Conservation (phyloP, 2,329 filamentous ascomycete species). For the Cladorrhinum sp. region DNA sequence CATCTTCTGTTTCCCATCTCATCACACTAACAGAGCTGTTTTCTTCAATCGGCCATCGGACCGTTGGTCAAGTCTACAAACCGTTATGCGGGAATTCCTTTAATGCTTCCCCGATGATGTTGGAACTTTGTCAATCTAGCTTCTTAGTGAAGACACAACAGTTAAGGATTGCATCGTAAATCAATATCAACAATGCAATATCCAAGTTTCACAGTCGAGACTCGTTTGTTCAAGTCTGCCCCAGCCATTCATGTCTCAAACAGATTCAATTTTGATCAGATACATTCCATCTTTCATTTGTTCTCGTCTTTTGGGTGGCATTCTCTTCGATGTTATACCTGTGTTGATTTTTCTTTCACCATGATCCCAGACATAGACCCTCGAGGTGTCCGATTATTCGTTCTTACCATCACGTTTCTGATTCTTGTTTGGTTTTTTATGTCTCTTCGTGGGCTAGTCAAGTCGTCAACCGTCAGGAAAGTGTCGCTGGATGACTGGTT, state of each 20-base stretch:
- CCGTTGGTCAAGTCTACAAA: neutral
- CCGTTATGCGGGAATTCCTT: neutral
- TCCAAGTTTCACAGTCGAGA: neutral
- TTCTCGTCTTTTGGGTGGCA: neutral
- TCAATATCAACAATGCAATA: neutral
- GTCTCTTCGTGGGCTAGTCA: slow-evolving; percentile 44
- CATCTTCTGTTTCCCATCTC: neutral
- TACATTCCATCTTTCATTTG: neutral
- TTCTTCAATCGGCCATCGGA: neutral
- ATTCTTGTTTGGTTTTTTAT: slow-evolving; percentile 37
- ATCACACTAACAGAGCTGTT: neutral
- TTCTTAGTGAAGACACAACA: no score
- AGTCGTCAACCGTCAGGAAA: slow-evolving; percentile 41
- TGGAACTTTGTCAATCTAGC: neutral
- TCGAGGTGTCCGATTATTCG: slow-evolving; percentile 15
- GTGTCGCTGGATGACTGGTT: slow-evolving; percentile 47
- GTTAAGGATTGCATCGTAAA: no score
- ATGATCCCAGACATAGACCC: slow-evolving; percentile 16
- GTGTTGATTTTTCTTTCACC: neutral
- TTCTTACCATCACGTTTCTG: slow-evolving; percentile 30
- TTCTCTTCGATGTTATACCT: no score
- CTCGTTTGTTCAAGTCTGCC: neutral
- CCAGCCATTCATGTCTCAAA: neutral
- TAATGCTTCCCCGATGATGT: neutral
- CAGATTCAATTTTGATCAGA: neutral